Evolutionary conservation across 139 green algal genomes (phyloP).

Genomic region (Coelastrella sp.): DNA sequence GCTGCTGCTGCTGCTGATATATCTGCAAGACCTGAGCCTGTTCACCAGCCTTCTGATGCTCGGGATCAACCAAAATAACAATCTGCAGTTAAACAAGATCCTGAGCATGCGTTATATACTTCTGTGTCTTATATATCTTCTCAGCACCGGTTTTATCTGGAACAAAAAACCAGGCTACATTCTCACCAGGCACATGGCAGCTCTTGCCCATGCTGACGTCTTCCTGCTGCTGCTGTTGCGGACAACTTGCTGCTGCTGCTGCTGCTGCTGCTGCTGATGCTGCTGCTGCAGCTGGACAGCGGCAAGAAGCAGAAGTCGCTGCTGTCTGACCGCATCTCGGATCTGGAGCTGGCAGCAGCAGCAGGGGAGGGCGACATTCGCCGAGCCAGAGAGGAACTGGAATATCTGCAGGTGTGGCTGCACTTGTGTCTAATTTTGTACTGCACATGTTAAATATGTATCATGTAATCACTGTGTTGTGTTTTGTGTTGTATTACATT

Average conservation of each 20-base stretch:
- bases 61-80: too few relatives aligned
- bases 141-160: too few relatives aligned
- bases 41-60: too few relatives aligned
- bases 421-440: neutral
- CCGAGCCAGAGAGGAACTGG: conserved; percentile 34
- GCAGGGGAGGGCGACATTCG: conserved; percentile 41
- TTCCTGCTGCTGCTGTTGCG: neutral
- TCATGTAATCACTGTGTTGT: too few relatives aligned
- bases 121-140: too few relatives aligned
- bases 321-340: conserved; percentile 19
- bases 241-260: neutral
- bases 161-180: too few relatives aligned
- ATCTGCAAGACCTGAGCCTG: too few relatives aligned
- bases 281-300: conserved; percentile 43
- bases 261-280: neutral
- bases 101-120: neutral
- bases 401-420: neutral
- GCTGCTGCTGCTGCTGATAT: too few relatives aligned
- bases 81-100: too few relatives aligned
- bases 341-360: conserved; percentile 44
- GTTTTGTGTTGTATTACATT: too few relatives aligned
- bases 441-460: neutral
- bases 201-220: too few relatives aligned
- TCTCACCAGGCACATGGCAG: too few relatives aligned
- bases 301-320: conserved; percentile 46